phyloP scores from a whole-genome alignment of 805 yeast species.

The Metschnikowia henanensis region DNA sequence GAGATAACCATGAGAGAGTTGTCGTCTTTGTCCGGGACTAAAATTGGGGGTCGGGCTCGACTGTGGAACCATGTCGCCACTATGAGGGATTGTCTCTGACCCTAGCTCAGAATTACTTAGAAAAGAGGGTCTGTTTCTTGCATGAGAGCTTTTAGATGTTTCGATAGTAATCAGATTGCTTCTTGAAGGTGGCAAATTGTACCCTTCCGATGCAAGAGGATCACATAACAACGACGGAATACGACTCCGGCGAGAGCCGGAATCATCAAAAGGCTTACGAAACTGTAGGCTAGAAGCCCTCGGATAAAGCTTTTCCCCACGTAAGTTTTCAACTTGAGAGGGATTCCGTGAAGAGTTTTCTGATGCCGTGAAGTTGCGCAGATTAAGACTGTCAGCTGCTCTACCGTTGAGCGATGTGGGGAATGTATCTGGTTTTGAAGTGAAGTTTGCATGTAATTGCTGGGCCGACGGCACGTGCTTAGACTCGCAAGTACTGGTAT shows the following conservation, averaged over 20 bases:
- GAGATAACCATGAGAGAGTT: neutral
- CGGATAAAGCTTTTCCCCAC: neutral
- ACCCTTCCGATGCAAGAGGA: slow-evolving; percentile 31
- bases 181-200: neutral
- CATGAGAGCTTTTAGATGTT: neutral
- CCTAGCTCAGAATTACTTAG: neutral
- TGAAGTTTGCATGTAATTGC: too few species aligned
- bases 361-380: too few species aligned
- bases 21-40: too few species aligned
- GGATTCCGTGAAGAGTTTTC: too few species aligned
- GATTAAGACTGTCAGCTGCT: too few species aligned
- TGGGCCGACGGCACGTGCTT: too few species aligned
- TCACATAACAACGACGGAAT: slow-evolving; percentile 50
- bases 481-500: too few species aligned
- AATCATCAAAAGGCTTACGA: slow-evolving; percentile 36
- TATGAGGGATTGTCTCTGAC: neutral
- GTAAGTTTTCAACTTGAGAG: too few species aligned
- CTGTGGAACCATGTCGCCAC: too few species aligned
- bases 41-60: too few species aligned
- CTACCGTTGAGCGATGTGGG: too few species aligned
- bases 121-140: neutral
- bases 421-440: too few species aligned
- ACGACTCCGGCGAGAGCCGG: slow-evolving; percentile 30
- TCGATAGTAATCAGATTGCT: neutral
- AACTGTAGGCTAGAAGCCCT: slow-evolving; percentile 20